Base-by-base conservation (phyloP, 352 stramenopile genomes). In the Phytophthora fragariaefolia region DNA sequence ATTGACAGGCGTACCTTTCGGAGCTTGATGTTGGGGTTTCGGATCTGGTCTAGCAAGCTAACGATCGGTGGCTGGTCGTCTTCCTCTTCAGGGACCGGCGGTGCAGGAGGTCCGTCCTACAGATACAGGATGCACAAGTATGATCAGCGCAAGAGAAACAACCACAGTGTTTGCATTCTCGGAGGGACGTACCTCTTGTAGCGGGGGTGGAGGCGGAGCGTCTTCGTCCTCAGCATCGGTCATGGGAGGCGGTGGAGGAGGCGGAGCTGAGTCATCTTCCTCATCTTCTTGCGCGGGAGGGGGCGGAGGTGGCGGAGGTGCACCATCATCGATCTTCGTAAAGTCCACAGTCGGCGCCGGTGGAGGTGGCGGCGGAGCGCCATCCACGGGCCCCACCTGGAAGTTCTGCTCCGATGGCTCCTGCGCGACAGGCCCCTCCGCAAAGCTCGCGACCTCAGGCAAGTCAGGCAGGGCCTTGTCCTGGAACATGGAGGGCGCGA, bases 401-500 rank as follows among this genome's bases (percentile, higher is more conserved):
- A 81, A 76, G 20, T 64, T 80, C n/a, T 80, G 74, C 22, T 87
- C 67, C 18, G 63, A 62, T 7, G 85, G 86, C 53, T 96, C 85
- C 22, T 83, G 64, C 3, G 85, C 88, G 3, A 77, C 77, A 7
- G 88, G 88, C 1, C 73, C 88, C 13, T 92, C 74, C 13, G 74
- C 73, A 66, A 96, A 96, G 30, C 70, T 83, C 0, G 82, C 77
- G 2, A 92, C 73, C 0, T 78, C 45, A 26, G 88, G 85, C 1
- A 95, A 32, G 52, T 96, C 88, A 12, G 84, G 83, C 26, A 95
- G 68, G 22, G 76, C 64, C 58, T 93, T 92, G 71, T 93, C 82
- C 60, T 95, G 87, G 58, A 93, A 95, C 57, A 91, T 71, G 5
- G 88, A 96, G 32, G 88, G 88, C 32, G 88, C 88, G 47, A 96